These are phyloP conservation scores for Suillus spraguei DNA, from an alignment of 768 basidiomycete species.

Conservation along the genomic window DNA sequence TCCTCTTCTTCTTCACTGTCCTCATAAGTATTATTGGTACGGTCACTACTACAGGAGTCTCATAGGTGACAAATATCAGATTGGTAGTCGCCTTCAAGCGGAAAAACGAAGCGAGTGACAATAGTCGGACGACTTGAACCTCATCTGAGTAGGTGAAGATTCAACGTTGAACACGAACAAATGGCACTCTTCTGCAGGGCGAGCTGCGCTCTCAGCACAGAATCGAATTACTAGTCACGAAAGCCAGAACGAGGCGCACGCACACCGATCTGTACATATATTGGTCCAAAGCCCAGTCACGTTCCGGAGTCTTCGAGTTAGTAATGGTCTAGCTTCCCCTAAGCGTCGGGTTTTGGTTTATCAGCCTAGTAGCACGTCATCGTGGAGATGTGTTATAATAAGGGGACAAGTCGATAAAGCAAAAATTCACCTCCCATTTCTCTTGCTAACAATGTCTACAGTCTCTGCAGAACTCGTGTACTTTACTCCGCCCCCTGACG, in stretches of 20 bases:
- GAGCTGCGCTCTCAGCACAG: too few relatives aligned
- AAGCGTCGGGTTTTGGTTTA: not conserved
- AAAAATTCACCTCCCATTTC: not conserved
- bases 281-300: not conserved
- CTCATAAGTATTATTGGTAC: too few relatives aligned
- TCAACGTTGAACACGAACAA: not conserved
- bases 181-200: too few relatives aligned
- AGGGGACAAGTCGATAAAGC: not conserved
- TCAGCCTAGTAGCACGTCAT: conserved; percentile 1
- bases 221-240: not conserved
- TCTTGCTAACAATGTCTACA: not conserved
- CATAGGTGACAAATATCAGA: not conserved
- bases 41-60: not conserved
- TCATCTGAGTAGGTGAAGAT: not conserved
- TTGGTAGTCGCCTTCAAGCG: not conserved
- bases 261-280: not conserved
- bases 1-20: too few relatives aligned
- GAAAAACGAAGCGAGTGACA: not conserved
- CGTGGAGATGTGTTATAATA: not conserved
- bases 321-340: not conserved
- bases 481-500: conserved; percentile 39
- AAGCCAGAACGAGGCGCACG: not conserved
- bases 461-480: conserved; percentile 38
- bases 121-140: not conserved
- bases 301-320: not conserved